Percentiles rank a stretch among this genome's conserved stretches.
phyloP scores from a whole-genome alignment of 495 filamentous ascomycete species.

The Aspergillus biplanus region DNA sequence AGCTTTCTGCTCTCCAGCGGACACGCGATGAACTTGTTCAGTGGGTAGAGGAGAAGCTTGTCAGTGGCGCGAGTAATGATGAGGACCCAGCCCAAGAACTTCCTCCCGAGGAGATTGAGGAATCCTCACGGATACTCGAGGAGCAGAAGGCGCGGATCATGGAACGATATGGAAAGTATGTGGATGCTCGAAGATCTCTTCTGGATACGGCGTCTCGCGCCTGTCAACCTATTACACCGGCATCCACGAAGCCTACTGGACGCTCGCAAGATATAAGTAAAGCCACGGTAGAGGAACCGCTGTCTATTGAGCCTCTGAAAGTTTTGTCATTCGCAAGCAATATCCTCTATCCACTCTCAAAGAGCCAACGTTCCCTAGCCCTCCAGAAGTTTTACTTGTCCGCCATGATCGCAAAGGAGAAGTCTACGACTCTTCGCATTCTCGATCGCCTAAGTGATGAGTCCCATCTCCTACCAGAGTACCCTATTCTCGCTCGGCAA shows the following conservation, averaged over 20 bases:
- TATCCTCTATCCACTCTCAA: conserved; percentile 59
- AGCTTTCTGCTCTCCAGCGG: conserved; percentile 48
- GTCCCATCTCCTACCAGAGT: conserved; percentile 67
- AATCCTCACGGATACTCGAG: conserved; percentile 38
- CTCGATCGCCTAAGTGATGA: conserved; percentile 68
- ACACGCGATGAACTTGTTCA: conserved; percentile 67
- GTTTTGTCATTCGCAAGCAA: conserved; percentile 60
- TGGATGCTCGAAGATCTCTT: conserved; percentile 40
- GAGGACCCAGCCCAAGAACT: conserved; percentile 45
- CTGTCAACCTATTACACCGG: conserved; percentile 38
- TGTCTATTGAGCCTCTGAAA: conserved; percentile 30
- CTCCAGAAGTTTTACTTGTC: conserved; percentile 67
- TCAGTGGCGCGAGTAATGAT: conserved; percentile 50
- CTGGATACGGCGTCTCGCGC: conserved; percentile 43
- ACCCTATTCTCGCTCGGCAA: conserved; percentile 55
- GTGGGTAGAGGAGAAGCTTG: conserved; percentile 73
- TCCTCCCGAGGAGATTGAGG: conserved; percentile 39
- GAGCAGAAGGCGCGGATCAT: conserved; percentile 51
- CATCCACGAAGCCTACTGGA: conserved; percentile 28
- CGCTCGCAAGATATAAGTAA: conserved; percentile 34
- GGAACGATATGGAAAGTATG: conserved; percentile 49
- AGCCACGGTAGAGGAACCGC: conserved; percentile 18
- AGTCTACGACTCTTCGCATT: conserved; percentile 54
- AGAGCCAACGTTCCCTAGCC: conserved; percentile 63
- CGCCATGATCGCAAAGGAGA: conserved; percentile 59